Percentiles rank a stretch among this genome's conserved stretches.
Conservation (phyloP, 2,329 filamentous ascomycete species). For the Sarocladium oryzae region DNA sequence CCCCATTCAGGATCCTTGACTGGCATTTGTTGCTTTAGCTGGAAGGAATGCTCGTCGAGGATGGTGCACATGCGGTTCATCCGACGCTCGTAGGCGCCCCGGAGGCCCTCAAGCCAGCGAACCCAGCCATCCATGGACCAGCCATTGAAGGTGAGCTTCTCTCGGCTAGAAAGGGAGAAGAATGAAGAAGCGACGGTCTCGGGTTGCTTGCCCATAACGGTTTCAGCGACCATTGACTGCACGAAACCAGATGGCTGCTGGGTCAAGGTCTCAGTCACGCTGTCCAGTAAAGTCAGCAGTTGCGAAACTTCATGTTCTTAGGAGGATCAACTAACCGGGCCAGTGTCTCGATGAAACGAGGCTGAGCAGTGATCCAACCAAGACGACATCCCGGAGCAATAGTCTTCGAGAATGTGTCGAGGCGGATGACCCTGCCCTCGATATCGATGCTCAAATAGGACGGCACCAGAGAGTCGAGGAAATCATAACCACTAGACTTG, state of each 20-base stretch:
- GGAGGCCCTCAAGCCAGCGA: conserved; percentile 79
- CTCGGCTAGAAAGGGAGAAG: conserved; percentile 37
- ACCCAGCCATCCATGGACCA: conserved; percentile 87
- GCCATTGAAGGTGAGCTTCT: conserved; percentile 42
- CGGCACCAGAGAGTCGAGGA: conserved; percentile 76
- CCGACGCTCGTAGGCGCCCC: conserved; percentile 75
- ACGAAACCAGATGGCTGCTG: conserved; percentile 87
- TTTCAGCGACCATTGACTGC: conserved; percentile 71
- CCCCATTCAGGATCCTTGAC: conserved; percentile 58
- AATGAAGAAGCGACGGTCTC: conserved; percentile 35
- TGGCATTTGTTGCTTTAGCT: conserved; percentile 56
- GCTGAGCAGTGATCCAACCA: conserved; percentile 86
- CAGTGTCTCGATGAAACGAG: conserved; percentile 68
- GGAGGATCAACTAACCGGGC: conserved; percentile 22
- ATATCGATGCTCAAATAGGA: conserved; percentile 77
- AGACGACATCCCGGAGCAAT: conserved; percentile 83
- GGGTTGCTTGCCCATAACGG: conserved; percentile 63
- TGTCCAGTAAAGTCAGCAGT: conserved; percentile 26
- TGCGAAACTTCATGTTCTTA: background rate
- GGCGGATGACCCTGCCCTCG: conserved; percentile 79
- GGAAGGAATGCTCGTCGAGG: conserved; percentile 61
- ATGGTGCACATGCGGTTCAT: conserved; percentile 74
- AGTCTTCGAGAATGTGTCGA: conserved; percentile 94
- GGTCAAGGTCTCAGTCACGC: conserved; percentile 71
- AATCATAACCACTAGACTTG: conserved; percentile 59